These are phyloP conservation scores for Glycyrrhiza uralensis DNA, from an alignment of 306 rosid species.

Conservation along the genomic window DNA sequence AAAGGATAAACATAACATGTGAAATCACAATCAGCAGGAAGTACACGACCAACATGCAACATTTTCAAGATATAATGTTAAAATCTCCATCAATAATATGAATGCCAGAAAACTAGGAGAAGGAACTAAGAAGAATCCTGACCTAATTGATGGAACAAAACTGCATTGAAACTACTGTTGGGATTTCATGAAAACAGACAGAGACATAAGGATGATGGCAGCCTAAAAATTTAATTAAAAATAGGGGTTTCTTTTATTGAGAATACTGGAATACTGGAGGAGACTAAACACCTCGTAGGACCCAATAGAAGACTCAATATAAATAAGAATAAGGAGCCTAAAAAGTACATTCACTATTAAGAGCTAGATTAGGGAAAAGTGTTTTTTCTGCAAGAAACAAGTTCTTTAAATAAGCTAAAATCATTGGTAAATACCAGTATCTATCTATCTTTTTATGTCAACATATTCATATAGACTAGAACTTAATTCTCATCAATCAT, in stretches of 20 bases:
- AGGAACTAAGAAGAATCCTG: background rate
- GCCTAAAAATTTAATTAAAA: background rate
- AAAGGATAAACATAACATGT: background rate
- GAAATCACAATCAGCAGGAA: conserved; percentile 14
- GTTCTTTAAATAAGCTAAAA: conserved; percentile 11
- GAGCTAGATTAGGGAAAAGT: background rate
- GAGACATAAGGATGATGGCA: background rate
- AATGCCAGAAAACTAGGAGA: background rate
- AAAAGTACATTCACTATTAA: background rate
- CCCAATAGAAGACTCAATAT: background rate
- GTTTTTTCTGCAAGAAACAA: background rate
- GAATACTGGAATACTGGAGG: background rate
- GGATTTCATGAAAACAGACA: background rate
- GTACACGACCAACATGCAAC: background rate
- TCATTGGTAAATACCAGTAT: background rate
- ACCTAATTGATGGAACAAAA: conserved; percentile 4
- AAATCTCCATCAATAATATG: background rate
- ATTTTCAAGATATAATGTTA: background rate
- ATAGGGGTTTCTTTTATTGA: background rate
- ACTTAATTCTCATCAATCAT: background rate
- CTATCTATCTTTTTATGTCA: background rate
- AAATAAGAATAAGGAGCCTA: background rate
- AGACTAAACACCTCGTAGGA: background rate
- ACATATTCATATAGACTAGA: background rate
- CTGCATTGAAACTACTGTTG: background rate